Conservation (phyloP, 176 grass and related monocot genomes). For the Oryza glaberrima region DNA sequence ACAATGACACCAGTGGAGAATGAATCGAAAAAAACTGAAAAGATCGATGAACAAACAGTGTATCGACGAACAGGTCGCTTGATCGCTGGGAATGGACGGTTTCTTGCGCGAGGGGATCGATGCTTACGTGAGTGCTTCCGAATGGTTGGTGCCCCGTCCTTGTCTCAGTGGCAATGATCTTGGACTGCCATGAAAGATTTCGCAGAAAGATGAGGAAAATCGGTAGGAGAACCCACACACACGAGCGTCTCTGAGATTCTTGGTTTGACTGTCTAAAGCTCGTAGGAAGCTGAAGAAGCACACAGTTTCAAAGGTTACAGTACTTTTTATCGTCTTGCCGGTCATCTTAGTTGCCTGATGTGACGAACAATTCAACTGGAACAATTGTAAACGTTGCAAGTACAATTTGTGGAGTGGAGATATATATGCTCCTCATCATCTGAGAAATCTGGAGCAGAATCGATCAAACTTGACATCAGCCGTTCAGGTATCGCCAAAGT, state of each 20-base stretch:
- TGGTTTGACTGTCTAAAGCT: neutral
- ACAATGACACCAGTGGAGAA: neutral
- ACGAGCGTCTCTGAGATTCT: neutral
- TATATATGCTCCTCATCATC: neutral
- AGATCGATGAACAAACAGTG: neutral
- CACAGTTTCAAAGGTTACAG: neutral
- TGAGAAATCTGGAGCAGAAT: neutral
- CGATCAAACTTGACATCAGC: neutral
- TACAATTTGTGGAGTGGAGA: neutral
- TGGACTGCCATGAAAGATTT: neutral
- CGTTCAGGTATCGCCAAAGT: neutral
- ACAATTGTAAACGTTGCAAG: too few species aligned
- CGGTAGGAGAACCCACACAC: neutral
- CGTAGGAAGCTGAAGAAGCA: neutral
- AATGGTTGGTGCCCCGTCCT: neutral
- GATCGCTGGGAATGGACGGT: neutral
- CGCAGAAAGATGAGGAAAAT: neutral
- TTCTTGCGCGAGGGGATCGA: neutral
- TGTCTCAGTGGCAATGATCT: neutral
- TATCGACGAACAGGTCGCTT: conserved; percentile 2
- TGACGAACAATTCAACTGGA: neutral
- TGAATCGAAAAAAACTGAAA: neutral
- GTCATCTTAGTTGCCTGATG: neutral
- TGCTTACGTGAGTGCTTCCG: neutral
- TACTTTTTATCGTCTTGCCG: neutral